Conservation (phyloP, 2,329 filamentous ascomycete genomes). For the Calonectria pseudoturangicola region DNA sequence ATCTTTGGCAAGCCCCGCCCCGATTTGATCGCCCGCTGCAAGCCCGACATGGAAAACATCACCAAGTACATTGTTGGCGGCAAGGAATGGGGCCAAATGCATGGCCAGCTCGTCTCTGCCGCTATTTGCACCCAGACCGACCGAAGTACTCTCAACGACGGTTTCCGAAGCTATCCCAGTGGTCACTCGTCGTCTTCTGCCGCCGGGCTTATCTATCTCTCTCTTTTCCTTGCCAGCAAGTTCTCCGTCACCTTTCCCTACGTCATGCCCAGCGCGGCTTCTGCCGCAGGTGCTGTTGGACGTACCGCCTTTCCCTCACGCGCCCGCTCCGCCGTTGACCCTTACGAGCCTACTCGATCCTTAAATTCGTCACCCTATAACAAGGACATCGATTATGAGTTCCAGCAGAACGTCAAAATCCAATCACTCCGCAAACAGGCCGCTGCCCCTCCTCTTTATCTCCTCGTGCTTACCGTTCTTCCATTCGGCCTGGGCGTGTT, state of each 20-base stretch:
- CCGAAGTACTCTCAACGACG: constrained; percentile 79
- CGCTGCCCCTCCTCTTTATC: constrained; percentile 87
- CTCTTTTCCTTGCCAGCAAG: constrained; percentile 90
- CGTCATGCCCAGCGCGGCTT: constrained; percentile 70
- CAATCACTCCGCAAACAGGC: constrained; percentile 77
- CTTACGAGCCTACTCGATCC: constrained; percentile 58
- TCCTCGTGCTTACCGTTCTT: constrained; percentile 80
- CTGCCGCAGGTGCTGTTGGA: constrained; percentile 74
- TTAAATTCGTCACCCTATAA: constrained; percentile 48
- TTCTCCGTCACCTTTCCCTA: constrained; percentile 85
- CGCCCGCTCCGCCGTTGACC: constrained; percentile 63
- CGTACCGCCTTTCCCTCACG: constrained; percentile 86
- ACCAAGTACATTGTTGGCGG: constrained; percentile 78
- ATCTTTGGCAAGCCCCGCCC: constrained; percentile 82
- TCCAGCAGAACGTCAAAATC: constrained; percentile 58
- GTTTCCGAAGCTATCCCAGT: constrained; percentile 84
- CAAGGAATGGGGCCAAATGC: constrained; percentile 69
- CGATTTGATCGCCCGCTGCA: constrained; percentile 87
- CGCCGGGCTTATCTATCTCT: constrained; percentile 88
- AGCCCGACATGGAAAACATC: constrained; percentile 82
- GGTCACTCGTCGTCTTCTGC: constrained; percentile 80
- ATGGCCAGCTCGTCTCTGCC: constrained; percentile 83
- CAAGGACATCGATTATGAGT: constrained; percentile 52
- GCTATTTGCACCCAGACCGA: constrained; percentile 84
- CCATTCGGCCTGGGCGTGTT: constrained; percentile 86